Conservation (phyloP, 805 yeast species). For the Barnettozyma sucrosica region DNA sequence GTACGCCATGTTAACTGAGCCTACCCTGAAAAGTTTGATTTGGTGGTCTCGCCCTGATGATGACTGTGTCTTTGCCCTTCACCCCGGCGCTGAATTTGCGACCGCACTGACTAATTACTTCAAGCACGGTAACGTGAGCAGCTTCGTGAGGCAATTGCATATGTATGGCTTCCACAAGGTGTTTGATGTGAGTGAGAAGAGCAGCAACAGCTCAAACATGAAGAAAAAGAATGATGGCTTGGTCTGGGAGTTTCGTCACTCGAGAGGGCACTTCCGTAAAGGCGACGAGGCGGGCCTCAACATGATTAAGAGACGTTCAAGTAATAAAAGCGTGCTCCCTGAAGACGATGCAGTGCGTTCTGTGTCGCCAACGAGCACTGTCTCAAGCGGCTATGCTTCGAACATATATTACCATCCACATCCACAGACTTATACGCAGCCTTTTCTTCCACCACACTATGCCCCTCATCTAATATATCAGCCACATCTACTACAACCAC, state of each 20-base stretch:
- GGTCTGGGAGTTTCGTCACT: constrained; percentile 78
- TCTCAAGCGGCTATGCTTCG: constrained; percentile 1
- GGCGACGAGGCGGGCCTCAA: constrained; percentile 64
- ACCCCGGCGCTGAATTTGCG: constrained; percentile 60
- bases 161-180: constrained; percentile 95
- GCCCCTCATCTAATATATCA: constrained; percentile 5
- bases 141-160: constrained; percentile 89
- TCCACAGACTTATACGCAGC: neutral
- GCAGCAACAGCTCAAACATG: neutral
- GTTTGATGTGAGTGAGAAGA: constrained; percentile 23
- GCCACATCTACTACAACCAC: constrained; percentile 2
- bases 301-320: constrained; percentile 57
- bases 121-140: constrained; percentile 90
- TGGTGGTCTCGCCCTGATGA: constrained; percentile 54
- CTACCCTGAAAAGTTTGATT: constrained; percentile 44
- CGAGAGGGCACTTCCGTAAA: constrained; percentile 62
- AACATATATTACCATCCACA: neutral
- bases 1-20: constrained; percentile 56
- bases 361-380: neutral
- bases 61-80: constrained; percentile 53
- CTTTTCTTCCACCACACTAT: neutral
- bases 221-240: constrained; percentile 19
- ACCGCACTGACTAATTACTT: constrained; percentile 64
- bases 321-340: constrained; percentile 14
- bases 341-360: constrained; percentile 16